Evolutionary conservation across 139 green algal species (phyloP).

Genomic region (Closterium sp.): DNA sequence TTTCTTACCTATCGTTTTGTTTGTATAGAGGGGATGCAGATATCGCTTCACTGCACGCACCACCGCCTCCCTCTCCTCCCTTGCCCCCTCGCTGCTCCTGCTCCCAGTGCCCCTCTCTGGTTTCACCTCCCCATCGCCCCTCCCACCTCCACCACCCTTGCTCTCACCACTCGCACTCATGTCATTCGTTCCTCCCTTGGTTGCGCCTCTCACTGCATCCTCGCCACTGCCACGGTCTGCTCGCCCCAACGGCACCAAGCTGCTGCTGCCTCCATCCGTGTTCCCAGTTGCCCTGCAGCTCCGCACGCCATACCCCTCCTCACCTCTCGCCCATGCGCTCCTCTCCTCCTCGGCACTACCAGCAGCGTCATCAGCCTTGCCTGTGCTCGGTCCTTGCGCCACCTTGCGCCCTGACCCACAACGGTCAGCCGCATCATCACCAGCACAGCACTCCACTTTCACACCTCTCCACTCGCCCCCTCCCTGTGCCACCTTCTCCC

Average conservation of each 20-base stretch:
- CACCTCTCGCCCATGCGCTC: background rate
- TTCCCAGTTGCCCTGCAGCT: background rate
- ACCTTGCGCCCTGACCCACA: background rate
- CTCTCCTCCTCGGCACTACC: background rate
- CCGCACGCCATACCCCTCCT: background rate
- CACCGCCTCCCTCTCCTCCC: background rate
- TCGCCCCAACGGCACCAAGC: background rate
- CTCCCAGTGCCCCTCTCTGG: background rate
- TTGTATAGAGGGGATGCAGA: background rate
- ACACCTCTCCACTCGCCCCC: too few species aligned
- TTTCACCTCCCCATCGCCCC: background rate
- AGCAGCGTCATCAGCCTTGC: background rate
- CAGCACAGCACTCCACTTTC: background rate
- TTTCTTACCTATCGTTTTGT: background rate
- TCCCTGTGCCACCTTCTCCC: background rate
- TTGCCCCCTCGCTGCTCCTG: background rate
- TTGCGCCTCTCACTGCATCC: background rate
- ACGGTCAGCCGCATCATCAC: background rate
- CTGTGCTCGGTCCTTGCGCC: too few species aligned
- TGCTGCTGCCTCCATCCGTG: background rate
- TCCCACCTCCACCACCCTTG: background rate
- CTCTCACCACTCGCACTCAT: background rate
- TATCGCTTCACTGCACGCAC: background rate
- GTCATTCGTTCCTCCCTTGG: background rate
- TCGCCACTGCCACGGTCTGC: background rate